Conservation (phyloP, 768 basidiomycete species). For the Udeniomyces megalosporus region DNA sequence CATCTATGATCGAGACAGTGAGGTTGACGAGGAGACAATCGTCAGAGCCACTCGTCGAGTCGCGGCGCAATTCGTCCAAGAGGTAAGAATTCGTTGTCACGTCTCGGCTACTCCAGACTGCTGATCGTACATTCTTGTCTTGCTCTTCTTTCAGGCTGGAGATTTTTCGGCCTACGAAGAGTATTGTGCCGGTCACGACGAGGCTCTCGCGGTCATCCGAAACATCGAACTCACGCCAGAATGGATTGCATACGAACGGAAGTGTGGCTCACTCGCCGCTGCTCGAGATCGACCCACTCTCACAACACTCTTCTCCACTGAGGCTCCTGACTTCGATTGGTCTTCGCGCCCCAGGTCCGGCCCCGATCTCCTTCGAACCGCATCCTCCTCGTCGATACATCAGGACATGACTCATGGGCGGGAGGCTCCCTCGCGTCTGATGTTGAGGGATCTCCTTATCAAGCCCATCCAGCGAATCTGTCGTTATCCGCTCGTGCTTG, state of each 20-base stretch:
- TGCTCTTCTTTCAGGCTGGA: constrained; percentile 39
- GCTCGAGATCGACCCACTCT: constrained; percentile 24
- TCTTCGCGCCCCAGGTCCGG: background rate
- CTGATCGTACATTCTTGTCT: background rate
- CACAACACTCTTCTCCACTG: constrained; percentile 13
- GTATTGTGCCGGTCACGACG: constrained; percentile 74
- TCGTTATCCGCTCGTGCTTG: constrained; percentile 80
- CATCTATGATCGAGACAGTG: constrained; percentile 15
- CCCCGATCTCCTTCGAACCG: background rate
- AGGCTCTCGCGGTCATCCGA: constrained; percentile 59
- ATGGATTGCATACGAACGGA: constrained; percentile 71
- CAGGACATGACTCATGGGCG: constrained; percentile 16
- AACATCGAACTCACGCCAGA: constrained; percentile 52
- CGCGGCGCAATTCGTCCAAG: constrained; percentile 25
- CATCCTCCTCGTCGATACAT: too few species aligned
- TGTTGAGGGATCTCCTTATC: constrained; percentile 70
- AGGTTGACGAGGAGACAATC: constrained; percentile 1
- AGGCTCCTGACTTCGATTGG: background rate
- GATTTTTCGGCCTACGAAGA: constrained; percentile 62
- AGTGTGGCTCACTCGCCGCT: constrained; percentile 44
- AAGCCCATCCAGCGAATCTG: constrained; percentile 94
- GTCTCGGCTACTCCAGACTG: background rate
- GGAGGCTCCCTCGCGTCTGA: constrained; percentile 31
- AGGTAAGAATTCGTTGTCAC: constrained; percentile 19
- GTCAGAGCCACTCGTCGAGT: constrained; percentile 24